These are phyloP conservation scores for Neofusicoccum kwambonambiense DNA, from an alignment of 2,329 filamentous ascomycete species.

Conservation along the genomic window DNA sequence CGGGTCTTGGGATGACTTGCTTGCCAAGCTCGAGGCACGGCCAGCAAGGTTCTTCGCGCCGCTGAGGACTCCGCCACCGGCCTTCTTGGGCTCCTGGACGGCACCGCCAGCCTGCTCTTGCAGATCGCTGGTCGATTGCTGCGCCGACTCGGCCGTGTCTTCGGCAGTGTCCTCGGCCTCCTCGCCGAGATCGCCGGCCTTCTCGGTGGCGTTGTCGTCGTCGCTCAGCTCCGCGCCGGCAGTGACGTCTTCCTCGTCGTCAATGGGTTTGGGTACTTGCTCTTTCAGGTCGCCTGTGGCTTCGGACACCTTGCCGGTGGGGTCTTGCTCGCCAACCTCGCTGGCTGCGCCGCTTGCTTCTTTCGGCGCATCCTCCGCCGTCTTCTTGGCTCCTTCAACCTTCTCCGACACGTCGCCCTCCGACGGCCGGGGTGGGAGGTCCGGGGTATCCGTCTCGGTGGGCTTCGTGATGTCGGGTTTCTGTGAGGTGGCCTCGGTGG, in stretches of 20 bases:
- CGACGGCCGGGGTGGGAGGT: constrained; percentile 31
- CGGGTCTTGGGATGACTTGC: constrained; percentile 42
- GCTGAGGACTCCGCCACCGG: constrained; percentile 6
- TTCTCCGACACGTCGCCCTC: constrained; percentile 33
- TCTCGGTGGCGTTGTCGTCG: constrained; percentile 45
- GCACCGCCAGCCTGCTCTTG: constrained; percentile 17
- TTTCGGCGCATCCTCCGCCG: constrained; percentile 31
- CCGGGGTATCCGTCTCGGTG: constrained; percentile 33
- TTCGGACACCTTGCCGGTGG: constrained; percentile 49
- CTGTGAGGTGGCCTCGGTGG: not conserved
- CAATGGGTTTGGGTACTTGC: constrained; percentile 47
- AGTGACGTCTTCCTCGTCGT: constrained; percentile 35
- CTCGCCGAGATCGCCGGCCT: constrained; percentile 38
- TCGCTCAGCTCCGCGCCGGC: constrained; percentile 35
- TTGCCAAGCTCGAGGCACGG: constrained; percentile 47
- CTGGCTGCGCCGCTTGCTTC: constrained; percentile 34
- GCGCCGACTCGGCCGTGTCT: constrained; percentile 12
- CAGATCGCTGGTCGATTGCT: constrained; percentile 20
- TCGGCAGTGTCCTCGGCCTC: constrained; percentile 26
- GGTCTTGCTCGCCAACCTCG: constrained; percentile 31
- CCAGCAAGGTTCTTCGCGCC: constrained; percentile 42
- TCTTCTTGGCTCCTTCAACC: constrained; percentile 30
- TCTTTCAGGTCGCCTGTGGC: constrained; percentile 46
- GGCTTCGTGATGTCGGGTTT: constrained; percentile 25
- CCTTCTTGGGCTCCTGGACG: constrained; percentile 12